Evolutionary conservation across 2,329 filamentous ascomycete species (phyloP).

Genomic region (Drechslerella dactyloides): DNA sequence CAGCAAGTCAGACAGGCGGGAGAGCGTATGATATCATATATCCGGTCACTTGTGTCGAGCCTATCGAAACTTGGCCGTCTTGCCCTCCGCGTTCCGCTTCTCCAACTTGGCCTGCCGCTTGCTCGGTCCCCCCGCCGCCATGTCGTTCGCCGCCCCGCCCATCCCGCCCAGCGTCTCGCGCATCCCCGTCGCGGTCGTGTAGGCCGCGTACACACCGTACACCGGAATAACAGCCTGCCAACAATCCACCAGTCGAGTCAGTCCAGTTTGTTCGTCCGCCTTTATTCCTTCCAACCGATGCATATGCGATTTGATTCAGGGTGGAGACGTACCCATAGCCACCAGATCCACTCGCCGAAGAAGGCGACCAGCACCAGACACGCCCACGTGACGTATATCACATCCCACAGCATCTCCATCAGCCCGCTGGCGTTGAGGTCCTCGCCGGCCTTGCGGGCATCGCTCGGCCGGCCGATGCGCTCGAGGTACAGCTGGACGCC

Average conservation of each 20-base stretch:
- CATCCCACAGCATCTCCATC: slow-evolving; percentile 98
- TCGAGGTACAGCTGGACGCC: slow-evolving; percentile 86
- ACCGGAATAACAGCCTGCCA: slow-evolving; percentile 58
- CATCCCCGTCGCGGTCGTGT: slow-evolving; percentile 61
- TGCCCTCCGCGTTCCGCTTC: slow-evolving; percentile 57
- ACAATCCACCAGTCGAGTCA: slow-evolving; percentile 1
- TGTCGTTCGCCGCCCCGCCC: slow-evolving; percentile 53
- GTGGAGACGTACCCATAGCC: slow-evolving; percentile 62
- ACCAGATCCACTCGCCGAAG: slow-evolving; percentile 81
- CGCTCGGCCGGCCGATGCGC: slow-evolving; percentile 75
- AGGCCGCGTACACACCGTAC: slow-evolving; percentile 61
- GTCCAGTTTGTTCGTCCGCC: no score
- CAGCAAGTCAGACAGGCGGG: no score
- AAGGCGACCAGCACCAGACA: slow-evolving; percentile 74
- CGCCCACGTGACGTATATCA: slow-evolving; percentile 91
- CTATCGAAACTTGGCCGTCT: slow-evolving; percentile 40
- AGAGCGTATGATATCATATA: no score
- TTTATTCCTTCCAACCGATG: not conserved
- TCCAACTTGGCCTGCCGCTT: slow-evolving; percentile 65
- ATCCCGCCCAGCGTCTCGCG: slow-evolving; percentile 60
- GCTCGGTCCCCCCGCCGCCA: slow-evolving; percentile 58
- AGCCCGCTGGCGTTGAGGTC: slow-evolving; percentile 85
- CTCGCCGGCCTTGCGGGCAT: slow-evolving; percentile 68
- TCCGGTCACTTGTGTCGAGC: not conserved
- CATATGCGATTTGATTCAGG: no score